These are phyloP conservation scores for Blastocystis sp. DNA, from an alignment of 352 stramenopile species.

Conservation along the genomic window DNA sequence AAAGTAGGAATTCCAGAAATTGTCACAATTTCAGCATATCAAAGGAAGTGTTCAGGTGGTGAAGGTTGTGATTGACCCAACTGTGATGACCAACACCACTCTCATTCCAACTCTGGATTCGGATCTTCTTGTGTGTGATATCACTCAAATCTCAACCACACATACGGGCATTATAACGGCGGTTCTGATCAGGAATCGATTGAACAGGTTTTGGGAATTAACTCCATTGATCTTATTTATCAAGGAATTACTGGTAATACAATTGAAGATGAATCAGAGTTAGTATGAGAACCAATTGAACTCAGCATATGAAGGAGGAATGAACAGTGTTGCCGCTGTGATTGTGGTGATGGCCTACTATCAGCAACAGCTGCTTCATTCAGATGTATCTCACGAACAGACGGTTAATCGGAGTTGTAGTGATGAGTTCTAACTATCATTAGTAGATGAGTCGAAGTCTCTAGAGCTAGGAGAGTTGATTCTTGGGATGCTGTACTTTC, in stretches of 20 bases:
- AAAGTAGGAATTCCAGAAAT: neutral
- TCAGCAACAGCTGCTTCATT: neutral
- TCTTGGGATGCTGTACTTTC: slow-evolving; percentile 11
- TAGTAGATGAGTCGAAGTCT: slow-evolving; percentile 10
- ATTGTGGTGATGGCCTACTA: slow-evolving; percentile 51
- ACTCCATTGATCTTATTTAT: slow-evolving; percentile 48
- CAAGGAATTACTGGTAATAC: slow-evolving; percentile 20
- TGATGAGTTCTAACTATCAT: neutral
- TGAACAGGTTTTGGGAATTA: slow-evolving; percentile 47
- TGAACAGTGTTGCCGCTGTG: slow-evolving; percentile 55
- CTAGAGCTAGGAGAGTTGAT: slow-evolving; percentile 41
- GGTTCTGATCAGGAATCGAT: slow-evolving; percentile 19
- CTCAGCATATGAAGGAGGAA: slow-evolving; percentile 43
- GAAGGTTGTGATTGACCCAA: slow-evolving; percentile 40
- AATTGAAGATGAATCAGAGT: neutral
- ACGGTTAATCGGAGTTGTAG: slow-evolving; percentile 6
- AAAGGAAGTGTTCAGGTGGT: slow-evolving; percentile 55
- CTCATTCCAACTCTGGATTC: slow-evolving; percentile 41
- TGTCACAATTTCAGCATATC: slow-evolving; percentile 19
- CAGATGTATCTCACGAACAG: neutral
- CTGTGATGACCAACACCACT: slow-evolving; percentile 49
- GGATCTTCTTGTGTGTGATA: slow-evolving; percentile 33
- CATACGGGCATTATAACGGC: slow-evolving; percentile 37
- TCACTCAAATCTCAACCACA: slow-evolving; percentile 57
- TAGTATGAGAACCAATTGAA: slow-evolving; percentile 58